These are phyloP conservation scores for Mrakia frigida DNA, from an alignment of 768 basidiomycete genomes.

Conservation along the genomic window DNA sequence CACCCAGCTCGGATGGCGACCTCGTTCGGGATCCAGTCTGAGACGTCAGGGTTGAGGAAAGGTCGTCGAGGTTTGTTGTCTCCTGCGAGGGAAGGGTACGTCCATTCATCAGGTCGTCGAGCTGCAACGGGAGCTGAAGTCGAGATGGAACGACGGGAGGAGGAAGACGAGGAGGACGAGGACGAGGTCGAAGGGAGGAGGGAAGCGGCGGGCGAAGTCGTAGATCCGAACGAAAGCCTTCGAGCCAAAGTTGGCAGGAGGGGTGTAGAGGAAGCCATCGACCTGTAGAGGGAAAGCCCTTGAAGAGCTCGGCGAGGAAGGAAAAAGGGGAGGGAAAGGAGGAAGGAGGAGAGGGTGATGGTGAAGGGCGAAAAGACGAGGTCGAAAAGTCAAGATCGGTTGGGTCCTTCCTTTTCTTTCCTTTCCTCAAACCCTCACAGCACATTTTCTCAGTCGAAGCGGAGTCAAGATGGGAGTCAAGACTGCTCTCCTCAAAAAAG, in stretches of 20 bases:
- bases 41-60: constrained; percentile 29
- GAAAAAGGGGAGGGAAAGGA: neutral
- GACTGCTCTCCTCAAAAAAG: neutral
- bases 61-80: constrained; percentile 33
- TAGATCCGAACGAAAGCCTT: neutral
- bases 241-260: neutral
- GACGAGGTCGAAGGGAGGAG: neutral
- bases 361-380: neutral
- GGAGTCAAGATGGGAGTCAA: constrained; percentile 2
- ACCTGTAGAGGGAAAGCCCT: neutral
- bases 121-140: neutral
- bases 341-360: neutral
- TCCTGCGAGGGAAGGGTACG: constrained; percentile 26
- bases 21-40: constrained; percentile 28
- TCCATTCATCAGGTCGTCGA: constrained; percentile 31
- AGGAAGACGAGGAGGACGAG: neutral
- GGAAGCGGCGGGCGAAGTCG: neutral
- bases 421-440: neutral
- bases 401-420: neutral
- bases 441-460: neutral
- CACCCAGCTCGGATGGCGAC: constrained; percentile 27
- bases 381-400: neutral
- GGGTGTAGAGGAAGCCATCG: neutral
- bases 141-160: constrained; percentile 13
- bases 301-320: neutral